These are phyloP conservation scores for Turritis glabra DNA, from an alignment of 345 rosid genomes.

Conservation along the genomic window DNA sequence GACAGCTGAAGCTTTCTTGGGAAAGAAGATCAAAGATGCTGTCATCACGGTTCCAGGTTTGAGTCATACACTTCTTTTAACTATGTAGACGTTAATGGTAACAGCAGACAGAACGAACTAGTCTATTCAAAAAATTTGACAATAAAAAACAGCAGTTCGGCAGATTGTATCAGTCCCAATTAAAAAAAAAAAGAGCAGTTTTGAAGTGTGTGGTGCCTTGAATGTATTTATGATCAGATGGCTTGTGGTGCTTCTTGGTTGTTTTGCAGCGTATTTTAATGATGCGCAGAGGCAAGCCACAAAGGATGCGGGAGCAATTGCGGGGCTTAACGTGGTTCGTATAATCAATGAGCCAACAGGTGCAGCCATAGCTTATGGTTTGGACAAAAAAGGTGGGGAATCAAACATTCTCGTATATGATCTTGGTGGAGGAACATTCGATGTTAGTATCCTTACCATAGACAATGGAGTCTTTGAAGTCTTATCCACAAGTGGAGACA, in stretches of 20 bases:
- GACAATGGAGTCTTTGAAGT: slow-evolving; percentile 57
- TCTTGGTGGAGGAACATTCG: slow-evolving; percentile 64
- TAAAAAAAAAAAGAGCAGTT: background rate
- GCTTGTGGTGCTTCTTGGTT: background rate
- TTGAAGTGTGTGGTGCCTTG: background rate
- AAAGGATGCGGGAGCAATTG: slow-evolving; percentile 53
- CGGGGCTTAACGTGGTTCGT: slow-evolving; percentile 52
- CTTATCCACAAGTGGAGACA: slow-evolving; percentile 54
- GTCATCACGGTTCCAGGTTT: slow-evolving; percentile 58
- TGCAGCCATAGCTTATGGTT: slow-evolving; percentile 61
- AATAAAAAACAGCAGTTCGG: too few species aligned
- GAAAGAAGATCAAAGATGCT: slow-evolving; percentile 55
- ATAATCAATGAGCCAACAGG: slow-evolving; percentile 65
- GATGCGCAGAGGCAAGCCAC: slow-evolving; percentile 60
- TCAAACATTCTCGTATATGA: slow-evolving; percentile 52
- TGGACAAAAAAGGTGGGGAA: slow-evolving; percentile 50
- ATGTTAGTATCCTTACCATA: slow-evolving; percentile 53
- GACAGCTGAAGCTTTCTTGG: slow-evolving; percentile 60
- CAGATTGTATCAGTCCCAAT: too few species aligned
- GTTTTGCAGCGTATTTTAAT: slow-evolving; percentile 44
- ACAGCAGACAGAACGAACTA: background rate
- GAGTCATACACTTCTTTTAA: background rate
- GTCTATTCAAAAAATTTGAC: background rate
- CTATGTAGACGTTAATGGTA: background rate
- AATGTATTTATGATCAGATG: background rate